Base-by-base conservation (phyloP, 305 asterid species). In the Fraxinus velutina region DNA sequence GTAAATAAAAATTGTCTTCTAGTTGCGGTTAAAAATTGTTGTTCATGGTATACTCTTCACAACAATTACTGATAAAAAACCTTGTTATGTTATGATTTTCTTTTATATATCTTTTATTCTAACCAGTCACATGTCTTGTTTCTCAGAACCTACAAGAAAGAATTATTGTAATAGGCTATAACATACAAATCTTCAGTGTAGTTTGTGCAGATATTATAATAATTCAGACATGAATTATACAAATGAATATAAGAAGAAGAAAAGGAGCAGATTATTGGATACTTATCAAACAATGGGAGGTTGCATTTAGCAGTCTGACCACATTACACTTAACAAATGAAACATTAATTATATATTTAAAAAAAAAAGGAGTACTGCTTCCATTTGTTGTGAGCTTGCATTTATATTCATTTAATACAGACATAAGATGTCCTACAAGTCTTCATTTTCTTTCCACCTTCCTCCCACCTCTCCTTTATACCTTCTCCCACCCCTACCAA, bases 361-460 rank as follows among this genome's bases (percentile, higher is more conserved):
- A 24, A 8, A 2, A 8, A 22, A 8, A 24, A 22, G 22, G 44
- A 12, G 33, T 57, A 2, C 17, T 60, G 30, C 47, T 55, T 77
- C 50, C 30, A 62, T 17, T 64, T 76, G 72, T 50, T 39, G 79
- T 47, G 88, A 81, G 85, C 78, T 75, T 42, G 89, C 90, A 90
- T 88, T 86, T 22, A 84, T 79, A 78, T 66, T 39, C 82, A 87
- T 76, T 89, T 55, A 89, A 84, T 85, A 86, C 73, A 83, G 86
- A 73, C 90, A 89, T 88, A 90, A 88, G 87, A 82, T 81, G 85
- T 64, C 91, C 88, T 84, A 88, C 88, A 85, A 70, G 55, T 52
- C 86, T 77, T 83, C 92, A 88, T 85, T 90, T 88, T 87, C 91
- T 84, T 81, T 87, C 93, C 93, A 85, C 89, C 91, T 86, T 36